Conservation (phyloP, 2,329 filamentous ascomycete genomes). For the Pyricularia sp. region DNA sequence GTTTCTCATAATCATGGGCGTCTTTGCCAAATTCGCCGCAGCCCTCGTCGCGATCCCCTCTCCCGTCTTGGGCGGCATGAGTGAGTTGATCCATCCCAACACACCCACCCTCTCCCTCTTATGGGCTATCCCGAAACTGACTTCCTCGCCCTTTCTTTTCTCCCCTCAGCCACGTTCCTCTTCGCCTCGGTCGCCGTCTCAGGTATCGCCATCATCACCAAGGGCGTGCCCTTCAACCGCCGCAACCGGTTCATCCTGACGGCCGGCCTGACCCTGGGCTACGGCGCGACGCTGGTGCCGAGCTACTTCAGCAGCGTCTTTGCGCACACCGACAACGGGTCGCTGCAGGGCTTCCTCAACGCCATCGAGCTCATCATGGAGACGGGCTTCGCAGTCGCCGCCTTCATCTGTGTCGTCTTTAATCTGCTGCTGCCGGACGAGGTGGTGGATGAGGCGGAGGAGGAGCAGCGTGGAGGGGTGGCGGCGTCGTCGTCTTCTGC, state of each 20-base stretch:
- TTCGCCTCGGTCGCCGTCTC: conserved; percentile 66
- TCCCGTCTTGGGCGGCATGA: conserved; percentile 53
- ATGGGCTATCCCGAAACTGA: neutral
- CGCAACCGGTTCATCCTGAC: conserved; percentile 75
- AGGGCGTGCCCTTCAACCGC: conserved; percentile 58
- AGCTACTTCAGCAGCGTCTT: conserved; percentile 60
- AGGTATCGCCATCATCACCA: conserved; percentile 62
- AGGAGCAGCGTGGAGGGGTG: conserved; percentile 11
- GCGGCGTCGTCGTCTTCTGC: conserved; percentile 2
- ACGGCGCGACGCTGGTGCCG: conserved; percentile 53
- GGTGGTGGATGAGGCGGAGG: conserved; percentile 43
- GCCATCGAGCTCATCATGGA: conserved; percentile 61
- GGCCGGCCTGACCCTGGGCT: conserved; percentile 58
- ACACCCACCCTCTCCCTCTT: neutral
- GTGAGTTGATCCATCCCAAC: neutral
- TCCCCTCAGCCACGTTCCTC: conserved; percentile 50
- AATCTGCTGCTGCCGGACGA: conserved; percentile 65
- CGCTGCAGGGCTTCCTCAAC: conserved; percentile 60
- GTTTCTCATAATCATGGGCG: conserved; percentile 67
- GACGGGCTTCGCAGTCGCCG: conserved; percentile 64
- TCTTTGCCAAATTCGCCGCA: conserved; percentile 75
- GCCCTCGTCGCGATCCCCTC: conserved; percentile 63
- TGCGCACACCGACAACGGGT: conserved; percentile 56
- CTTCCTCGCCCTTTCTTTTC: no score
- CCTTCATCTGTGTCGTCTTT: conserved; percentile 57